Percentiles rank a stretch among this genome's conserved stretches.
These are phyloP conservation scores for Albophoma yamanashiensis DNA, from an alignment of 2,329 filamentous ascomycete genomes.

Conservation along the genomic window DNA sequence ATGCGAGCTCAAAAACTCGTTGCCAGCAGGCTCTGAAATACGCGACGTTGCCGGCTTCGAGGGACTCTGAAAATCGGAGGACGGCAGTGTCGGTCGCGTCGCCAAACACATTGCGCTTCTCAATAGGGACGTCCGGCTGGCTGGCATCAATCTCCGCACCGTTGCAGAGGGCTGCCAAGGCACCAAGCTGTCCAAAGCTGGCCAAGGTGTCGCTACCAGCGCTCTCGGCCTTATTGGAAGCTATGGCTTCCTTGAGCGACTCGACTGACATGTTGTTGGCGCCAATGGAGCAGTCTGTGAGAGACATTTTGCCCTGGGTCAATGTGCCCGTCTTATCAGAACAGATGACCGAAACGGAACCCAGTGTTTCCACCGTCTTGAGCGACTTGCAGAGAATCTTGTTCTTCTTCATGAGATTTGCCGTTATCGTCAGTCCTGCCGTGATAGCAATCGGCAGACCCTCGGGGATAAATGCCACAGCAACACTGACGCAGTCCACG, in stretches of 20 bases:
- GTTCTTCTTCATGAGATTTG: conserved; percentile 66
- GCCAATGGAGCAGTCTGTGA: conserved; percentile 57
- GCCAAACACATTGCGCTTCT: conserved; percentile 55
- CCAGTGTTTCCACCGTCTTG: conserved; percentile 68
- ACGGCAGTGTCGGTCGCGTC: conserved; percentile 71
- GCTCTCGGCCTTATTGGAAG: conserved; percentile 11
- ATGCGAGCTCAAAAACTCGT: conserved; percentile 56
- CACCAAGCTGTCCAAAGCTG: conserved; percentile 45
- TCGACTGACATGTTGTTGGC: conserved; percentile 35
- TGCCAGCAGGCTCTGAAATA: conserved; percentile 53
- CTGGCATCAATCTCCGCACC: conserved; percentile 63
- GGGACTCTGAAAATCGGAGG: conserved; percentile 57
- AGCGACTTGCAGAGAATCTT: conserved; percentile 72
- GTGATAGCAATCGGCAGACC: conserved; percentile 61
- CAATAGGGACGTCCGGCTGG: conserved; percentile 46
- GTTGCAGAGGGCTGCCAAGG: conserved; percentile 59
- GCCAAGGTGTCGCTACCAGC: conserved; percentile 19
- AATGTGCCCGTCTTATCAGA: conserved; percentile 69
- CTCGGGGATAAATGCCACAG: conserved; percentile 68
- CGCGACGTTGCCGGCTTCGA: conserved; percentile 40
- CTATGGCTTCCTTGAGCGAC: conserved; percentile 32
- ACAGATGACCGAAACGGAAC: conserved; percentile 62
- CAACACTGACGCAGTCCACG: conserved; percentile 61
- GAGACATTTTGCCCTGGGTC: conserved; percentile 61
- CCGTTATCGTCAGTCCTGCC: conserved; percentile 62